Evolutionary conservation across 306 rosid genomes (phyloP).

Genomic region (Dalbergia oliveri): DNA sequence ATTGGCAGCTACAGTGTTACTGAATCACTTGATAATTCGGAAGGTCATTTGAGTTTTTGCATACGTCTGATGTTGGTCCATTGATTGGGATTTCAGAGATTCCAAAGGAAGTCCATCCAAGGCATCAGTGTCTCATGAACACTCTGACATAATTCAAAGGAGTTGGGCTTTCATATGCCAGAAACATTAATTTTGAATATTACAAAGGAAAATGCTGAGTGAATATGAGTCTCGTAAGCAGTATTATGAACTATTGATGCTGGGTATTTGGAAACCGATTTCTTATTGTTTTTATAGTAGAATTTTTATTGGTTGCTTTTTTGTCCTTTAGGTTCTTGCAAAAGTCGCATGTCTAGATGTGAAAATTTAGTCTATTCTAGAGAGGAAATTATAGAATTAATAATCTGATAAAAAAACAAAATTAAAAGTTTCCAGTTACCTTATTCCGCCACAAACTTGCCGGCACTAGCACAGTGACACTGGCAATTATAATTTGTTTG

Average conservation of each 20-base stretch:
- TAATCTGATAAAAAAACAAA: not conserved
- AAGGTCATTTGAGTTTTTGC: slow-evolving; percentile 6
- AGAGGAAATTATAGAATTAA: not conserved
- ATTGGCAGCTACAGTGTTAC: slow-evolving; percentile 5
- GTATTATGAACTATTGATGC: not conserved
- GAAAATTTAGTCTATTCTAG: not conserved
- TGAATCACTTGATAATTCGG: slow-evolving; percentile 9
- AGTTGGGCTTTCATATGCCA: slow-evolving; percentile 1
- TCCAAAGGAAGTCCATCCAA: slow-evolving; percentile 10
- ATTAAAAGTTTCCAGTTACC: no score
- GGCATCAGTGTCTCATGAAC: not conserved
- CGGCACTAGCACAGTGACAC: no score
- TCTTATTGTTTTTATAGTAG: not conserved
- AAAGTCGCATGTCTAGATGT: not conserved
- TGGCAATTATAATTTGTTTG: not conserved
- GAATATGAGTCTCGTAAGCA: not conserved
- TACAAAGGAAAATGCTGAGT: not conserved
- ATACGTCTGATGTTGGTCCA: not conserved
- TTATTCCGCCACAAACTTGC: no score
- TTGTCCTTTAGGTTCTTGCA: not conserved
- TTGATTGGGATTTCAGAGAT: slow-evolving; percentile 17
- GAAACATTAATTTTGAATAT: no score
- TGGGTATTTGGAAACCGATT: not conserved
- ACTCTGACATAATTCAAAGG: not conserved
- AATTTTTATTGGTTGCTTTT: not conserved